Evolutionary conservation across 2,329 filamentous ascomycete species (phyloP), one percentile per base, ranked within the genome.

Genomic region (Fusarium tupiense): DNA sequence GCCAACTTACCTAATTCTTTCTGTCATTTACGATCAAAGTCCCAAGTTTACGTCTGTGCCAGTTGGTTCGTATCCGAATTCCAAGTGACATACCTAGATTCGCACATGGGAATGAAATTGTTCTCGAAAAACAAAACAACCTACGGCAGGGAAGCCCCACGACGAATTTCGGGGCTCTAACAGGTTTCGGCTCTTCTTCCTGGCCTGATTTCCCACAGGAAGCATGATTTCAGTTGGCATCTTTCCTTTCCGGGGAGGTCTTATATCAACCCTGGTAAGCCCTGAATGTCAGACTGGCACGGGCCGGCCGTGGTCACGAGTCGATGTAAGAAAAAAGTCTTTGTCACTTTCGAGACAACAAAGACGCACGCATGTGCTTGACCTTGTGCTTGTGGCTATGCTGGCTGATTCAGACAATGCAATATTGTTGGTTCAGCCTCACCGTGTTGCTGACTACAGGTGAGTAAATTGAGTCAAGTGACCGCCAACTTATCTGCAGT

Each of bases 171-270:
- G 75, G 75, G 29, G 57, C 53, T 71, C 54, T 58, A 61, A 71
- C 73, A 73, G 64, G 63, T 76, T 77, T 75, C 64, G 75, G 73
- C 68, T 71, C 57, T 67, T 69, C 60, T 67, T 73, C 68, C 73
- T 74, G 56, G 72, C 53, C 65, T 71, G 52, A 61, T 50, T 47
- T 61, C 52, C 50, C 71, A 58, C 35, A 61, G 50, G 49, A 59
- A 68, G 71, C 47, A 67, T 68, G 65, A 67, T 70, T 56, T 64
- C 43, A 61, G 64, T 68, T 35, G 61, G 66, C 46, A 63, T 68
- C 56, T 67, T 77, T 73, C 75, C 72, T 59, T 69, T 64, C 60
- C 65, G 67, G 64, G 72, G 67, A 76, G 71, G 74, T 71, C 64
- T 68, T 61, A 60, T 74, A 63, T 63, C 53, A 31, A 41, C 58